Evolutionary conservation across 495 filamentous ascomycete species (phyloP).

Genomic region (Mycothermus thermophilus): DNA sequence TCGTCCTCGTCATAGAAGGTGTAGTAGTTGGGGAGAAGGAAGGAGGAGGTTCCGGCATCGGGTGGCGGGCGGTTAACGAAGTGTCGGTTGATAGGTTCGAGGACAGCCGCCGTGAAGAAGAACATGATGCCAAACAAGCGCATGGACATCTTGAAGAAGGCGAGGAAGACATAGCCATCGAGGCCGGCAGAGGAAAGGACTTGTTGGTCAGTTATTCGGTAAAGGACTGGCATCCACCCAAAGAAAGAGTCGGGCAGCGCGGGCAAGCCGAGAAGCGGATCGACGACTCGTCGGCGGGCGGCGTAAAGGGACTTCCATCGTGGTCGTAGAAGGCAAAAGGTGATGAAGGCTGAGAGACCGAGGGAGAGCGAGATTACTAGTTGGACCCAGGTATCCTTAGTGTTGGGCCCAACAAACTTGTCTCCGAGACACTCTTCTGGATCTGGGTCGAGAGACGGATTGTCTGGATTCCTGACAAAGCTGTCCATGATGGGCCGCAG

Average conservation of each 20-base stretch:
- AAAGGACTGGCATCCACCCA: slow-evolving; percentile 89
- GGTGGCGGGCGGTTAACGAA: slow-evolving; percentile 21
- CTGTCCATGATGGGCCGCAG: too few relatives aligned
- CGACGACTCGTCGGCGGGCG: slow-evolving; percentile 59
- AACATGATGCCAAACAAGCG: slow-evolving; percentile 67
- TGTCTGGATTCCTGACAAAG: too few relatives aligned
- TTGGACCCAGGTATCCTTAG: slow-evolving; percentile 36
- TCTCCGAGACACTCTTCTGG: slow-evolving; percentile 19
- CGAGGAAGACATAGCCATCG: slow-evolving; percentile 90
- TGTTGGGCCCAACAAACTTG: slow-evolving; percentile 18
- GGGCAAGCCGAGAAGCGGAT: slow-evolving; percentile 61
- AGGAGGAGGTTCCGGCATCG: slow-evolving; percentile 3
- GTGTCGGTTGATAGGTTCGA: slow-evolving; percentile 72
- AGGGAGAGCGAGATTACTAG: slow-evolving; percentile 37
- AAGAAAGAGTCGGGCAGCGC: slow-evolving; percentile 76
- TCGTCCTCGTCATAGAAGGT: slow-evolving; percentile 2
- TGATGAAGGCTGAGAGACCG: slow-evolving; percentile 37
- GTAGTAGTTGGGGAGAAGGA: slow-evolving; percentile 9
- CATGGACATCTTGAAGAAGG: slow-evolving; percentile 88
- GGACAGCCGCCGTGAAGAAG: slow-evolving; percentile 62
- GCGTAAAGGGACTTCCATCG: slow-evolving; percentile 91
- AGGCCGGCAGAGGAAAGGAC: slow-evolving; percentile 81
- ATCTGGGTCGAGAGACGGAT: too few relatives aligned
- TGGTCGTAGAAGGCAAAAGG: slow-evolving; percentile 59
- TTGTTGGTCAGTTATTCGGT: slow-evolving; percentile 76